Conservation (phyloP, 2,329 filamentous ascomycete genomes). For the Arthrocladium fulminans region DNA sequence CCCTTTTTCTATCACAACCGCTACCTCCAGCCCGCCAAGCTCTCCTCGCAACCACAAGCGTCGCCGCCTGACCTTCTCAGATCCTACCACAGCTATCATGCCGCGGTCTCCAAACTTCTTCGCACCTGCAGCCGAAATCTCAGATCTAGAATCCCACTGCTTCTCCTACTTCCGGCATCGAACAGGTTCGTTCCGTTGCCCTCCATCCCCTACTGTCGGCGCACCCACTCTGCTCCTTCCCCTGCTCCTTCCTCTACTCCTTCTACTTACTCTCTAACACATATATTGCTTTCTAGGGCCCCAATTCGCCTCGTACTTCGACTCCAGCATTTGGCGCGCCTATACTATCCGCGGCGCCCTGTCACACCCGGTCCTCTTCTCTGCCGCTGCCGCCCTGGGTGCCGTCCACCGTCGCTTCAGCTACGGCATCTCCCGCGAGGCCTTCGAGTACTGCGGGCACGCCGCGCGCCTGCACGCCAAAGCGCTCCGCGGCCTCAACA, state of each 20-base stretch:
- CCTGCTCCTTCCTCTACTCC: too few relatives aligned
- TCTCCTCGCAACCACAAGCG: constrained; percentile 9
- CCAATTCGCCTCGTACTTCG: constrained; percentile 22
- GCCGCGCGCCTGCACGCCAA: constrained; percentile 17
- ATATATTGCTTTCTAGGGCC: too few relatives aligned
- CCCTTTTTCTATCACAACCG: neutral
- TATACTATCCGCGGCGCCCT: constrained; percentile 15
- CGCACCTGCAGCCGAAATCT: constrained; percentile 22
- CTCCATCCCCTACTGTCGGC: too few relatives aligned
- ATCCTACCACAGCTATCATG: constrained; percentile 10
- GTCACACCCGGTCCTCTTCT: constrained; percentile 19
- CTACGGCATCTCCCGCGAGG: constrained; percentile 19
- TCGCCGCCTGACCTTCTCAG: constrained; percentile 13
- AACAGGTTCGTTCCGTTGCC: too few relatives aligned
- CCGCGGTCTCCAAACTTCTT: constrained; percentile 17
- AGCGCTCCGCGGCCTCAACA: constrained; percentile 8
- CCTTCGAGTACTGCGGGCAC: constrained; percentile 21
- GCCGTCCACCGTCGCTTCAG: constrained; percentile 22
- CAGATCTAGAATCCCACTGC: constrained; percentile 24
- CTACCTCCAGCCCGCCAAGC: too few relatives aligned
- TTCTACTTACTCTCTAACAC: too few relatives aligned
- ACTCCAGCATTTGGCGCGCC: constrained; percentile 20
- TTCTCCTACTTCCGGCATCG: constrained; percentile 28
- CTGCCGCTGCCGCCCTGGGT: constrained; percentile 18
- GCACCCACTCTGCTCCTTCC: too few relatives aligned